Conservation (phyloP, 768 basidiomycete species). For the Termitomyces sp. region DNA sequence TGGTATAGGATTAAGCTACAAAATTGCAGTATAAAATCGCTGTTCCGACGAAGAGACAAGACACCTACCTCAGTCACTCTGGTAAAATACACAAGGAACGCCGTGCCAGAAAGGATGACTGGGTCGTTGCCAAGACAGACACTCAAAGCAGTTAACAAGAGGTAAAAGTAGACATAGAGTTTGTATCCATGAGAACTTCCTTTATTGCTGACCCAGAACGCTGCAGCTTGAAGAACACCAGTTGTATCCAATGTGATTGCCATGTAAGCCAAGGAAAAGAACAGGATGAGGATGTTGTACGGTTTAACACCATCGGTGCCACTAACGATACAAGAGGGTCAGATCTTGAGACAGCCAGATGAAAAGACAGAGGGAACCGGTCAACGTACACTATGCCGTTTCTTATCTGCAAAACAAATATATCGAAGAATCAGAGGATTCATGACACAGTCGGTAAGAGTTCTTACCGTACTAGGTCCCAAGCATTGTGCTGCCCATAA, state of each 20-base stretch:
- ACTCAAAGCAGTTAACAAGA: conserved; percentile 74
- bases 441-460: background rate
- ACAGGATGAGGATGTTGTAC: conserved; percentile 89
- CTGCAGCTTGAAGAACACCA: conserved; percentile 69
- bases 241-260: conserved; percentile 88
- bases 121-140: conserved; percentile 91
- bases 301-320: conserved; percentile 68
- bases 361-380: background rate
- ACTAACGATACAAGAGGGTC: conserved; percentile 1
- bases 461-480: conserved; percentile 24
- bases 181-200: conserved; percentile 68
- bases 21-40: background rate
- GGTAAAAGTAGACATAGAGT: conserved; percentile 77
- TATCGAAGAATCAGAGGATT: background rate
- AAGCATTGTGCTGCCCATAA: conserved; percentile 54
- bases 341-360: background rate
- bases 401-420: conserved; percentile 36
- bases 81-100: conserved; percentile 87
- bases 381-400: conserved; percentile 62
- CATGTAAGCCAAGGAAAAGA: conserved; percentile 90
- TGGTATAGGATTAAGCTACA: conserved; percentile 40
- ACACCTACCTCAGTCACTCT: conserved; percentile 41
- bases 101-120: conserved; percentile 86
- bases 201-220: conserved; percentile 82
- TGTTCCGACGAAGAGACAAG: background rate